phyloP scores from a whole-genome alignment of 106 monocot genomes.

The Xerophyta viscosa region DNA sequence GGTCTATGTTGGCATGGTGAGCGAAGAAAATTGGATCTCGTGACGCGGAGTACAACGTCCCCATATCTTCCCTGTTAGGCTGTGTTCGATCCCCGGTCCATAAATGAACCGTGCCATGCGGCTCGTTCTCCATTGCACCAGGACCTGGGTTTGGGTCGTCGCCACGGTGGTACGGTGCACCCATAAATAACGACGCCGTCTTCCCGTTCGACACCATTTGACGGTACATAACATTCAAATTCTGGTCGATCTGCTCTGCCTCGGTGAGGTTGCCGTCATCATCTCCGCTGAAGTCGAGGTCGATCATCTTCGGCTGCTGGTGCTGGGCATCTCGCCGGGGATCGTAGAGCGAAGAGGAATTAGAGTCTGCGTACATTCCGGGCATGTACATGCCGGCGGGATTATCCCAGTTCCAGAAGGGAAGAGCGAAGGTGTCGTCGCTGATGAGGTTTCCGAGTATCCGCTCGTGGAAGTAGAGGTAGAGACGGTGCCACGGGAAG shows the following conservation, averaged over 20 bases:
- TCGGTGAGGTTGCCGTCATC: background rate
- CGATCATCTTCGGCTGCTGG: background rate
- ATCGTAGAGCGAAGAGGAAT: background rate
- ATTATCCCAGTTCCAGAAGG: conserved; percentile 29
- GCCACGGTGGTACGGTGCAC: background rate
- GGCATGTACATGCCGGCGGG: conserved; percentile 25
- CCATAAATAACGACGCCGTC: background rate
- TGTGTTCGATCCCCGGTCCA: background rate
- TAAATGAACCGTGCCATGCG: background rate
- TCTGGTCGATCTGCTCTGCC: background rate
- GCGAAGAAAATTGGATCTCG: conserved; percentile 2
- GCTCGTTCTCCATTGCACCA: background rate
- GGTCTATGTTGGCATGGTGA: conserved; percentile 2
- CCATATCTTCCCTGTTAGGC: background rate
- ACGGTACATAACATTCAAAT: background rate
- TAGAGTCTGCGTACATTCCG: background rate
- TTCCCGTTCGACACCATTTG: conserved; percentile 2
- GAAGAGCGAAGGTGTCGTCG: conserved; percentile 27
- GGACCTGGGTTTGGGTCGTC: background rate
- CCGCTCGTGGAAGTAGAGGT: conserved; percentile 30
- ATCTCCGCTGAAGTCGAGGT: background rate
- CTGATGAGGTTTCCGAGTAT: conserved; percentile 29
- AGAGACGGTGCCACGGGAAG: conserved; percentile 27
- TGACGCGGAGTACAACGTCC: background rate
- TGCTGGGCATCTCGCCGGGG: background rate